Evolutionary conservation across 192 early-diverging fungal species (phyloP), one percentile per base, ranked within the genome.

Genomic region (Endogone sp.): DNA sequence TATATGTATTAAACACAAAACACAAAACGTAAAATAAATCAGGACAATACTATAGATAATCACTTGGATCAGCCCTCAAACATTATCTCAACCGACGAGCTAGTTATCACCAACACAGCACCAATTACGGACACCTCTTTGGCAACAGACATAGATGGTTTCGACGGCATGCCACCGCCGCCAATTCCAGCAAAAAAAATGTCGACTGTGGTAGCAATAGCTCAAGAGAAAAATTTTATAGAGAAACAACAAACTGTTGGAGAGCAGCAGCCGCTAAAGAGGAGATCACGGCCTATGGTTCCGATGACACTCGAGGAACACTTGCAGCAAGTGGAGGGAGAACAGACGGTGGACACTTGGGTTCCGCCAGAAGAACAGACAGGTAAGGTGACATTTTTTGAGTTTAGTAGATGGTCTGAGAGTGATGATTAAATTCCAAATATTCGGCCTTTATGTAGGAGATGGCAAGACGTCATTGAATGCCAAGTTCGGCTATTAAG

Each of bases 401-500:
- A n/a, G n/a, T n/a, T n/a, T n/a, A n/a, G n/a, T n/a, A n/a, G n/a
- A n/a, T n/a, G n/a, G n/a, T n/a, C n/a, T 60, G 59, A 60, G 4
- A 26, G 22, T 11, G 37, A 60, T 60, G 59, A 16, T 10, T 49
- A 49, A 49, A 49, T 11, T 49, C 37, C 16, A 49, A 49, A n/a
- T n/a, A n/a, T n/a, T n/a, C n/a, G n/a, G n/a, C n/a, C n/a, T n/a
- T n/a, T n/a, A 56, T n/a, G n/a, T n/a, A 60, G 59, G 59, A 28
- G 59, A 60, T 22, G 59, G 59, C 22, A 23, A 28, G 22, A 60
- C 59, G 27, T 23, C 59, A 60, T 60, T 60, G 59, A 60, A 60
- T 22, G 59, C 22, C 21, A 60, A 28, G 22, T 60, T 11, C 21
- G 59, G 59, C 6, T 60, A 60, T 28, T 60, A 21, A 60, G n/a